Conservation (phyloP, 768 basidiomycete genomes). For the Suillus occidentalis region DNA sequence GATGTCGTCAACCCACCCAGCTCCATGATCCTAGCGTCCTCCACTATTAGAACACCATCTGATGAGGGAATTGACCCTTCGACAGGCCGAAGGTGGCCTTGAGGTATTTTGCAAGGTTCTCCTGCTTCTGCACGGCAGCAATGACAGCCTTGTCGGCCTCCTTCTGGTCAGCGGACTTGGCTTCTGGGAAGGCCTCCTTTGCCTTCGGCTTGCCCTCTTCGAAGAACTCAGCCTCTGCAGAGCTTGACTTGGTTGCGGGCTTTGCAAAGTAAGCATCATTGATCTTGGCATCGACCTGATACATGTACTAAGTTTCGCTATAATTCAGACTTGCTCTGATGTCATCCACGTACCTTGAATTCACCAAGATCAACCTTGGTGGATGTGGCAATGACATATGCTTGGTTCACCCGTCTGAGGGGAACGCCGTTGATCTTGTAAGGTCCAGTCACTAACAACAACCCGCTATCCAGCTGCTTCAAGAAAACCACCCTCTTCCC, state of each 20-base stretch:
- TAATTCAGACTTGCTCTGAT: neutral
- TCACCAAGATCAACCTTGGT: slow-evolving; percentile 84
- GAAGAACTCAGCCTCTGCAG: slow-evolving; percentile 98
- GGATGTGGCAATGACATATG: slow-evolving; percentile 97
- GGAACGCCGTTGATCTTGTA: slow-evolving; percentile 99
- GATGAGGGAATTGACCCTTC: slow-evolving; percentile 97
- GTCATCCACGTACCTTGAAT: slow-evolving; percentile 57
- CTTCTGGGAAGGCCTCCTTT: slow-evolving; percentile 82
- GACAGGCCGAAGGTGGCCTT: slow-evolving; percentile 91
- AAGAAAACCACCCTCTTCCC: slow-evolving; percentile 98
- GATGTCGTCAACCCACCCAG: slow-evolving; percentile 19
- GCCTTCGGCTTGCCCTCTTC: slow-evolving; percentile 88
- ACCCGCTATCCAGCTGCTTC: slow-evolving; percentile 90
- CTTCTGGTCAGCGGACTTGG: slow-evolving; percentile 92
- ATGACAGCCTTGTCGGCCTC: slow-evolving; percentile 76
- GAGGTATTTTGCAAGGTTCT: slow-evolving; percentile 90
- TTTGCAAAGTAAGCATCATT: slow-evolving; percentile 95
- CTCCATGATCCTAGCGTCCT: slow-evolving; percentile 17
- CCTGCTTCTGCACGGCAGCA: slow-evolving; percentile 85
- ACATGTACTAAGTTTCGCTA: slow-evolving; percentile 6
- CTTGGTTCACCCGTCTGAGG: slow-evolving; percentile 96
- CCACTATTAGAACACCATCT: slow-evolving; percentile 76
- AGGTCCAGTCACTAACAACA: slow-evolving; percentile 95
- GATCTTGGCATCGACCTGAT: slow-evolving; percentile 83
- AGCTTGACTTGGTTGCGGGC: slow-evolving; percentile 63